Conservation (phyloP, 495 filamentous ascomycete species). For the Polyplosphaeria fusca region DNA sequence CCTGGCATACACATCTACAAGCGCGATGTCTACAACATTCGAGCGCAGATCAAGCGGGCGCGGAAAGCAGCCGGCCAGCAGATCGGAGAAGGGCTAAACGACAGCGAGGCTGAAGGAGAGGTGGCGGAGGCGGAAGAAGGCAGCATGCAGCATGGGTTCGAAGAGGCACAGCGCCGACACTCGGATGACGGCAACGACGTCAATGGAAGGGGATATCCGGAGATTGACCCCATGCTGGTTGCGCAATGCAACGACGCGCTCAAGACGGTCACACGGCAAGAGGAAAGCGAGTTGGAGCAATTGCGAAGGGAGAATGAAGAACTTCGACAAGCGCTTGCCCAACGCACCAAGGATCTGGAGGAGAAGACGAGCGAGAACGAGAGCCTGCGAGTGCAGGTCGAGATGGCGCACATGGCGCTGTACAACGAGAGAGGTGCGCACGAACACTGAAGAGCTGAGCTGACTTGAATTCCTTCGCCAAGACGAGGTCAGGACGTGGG, state of each 20-base stretch:
- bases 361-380: conserved; percentile 21
- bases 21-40: conserved; percentile 34
- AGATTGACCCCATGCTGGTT: conserved; percentile 29
- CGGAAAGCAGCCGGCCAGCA: conserved; percentile 26
- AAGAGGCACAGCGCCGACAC: background rate
- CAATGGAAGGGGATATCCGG: background rate
- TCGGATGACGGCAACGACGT: background rate
- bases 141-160: background rate
- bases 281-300: conserved; percentile 17
- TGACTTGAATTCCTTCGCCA: no score
- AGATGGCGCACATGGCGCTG: conserved; percentile 22
- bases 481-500: no score
- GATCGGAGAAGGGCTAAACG: conserved; percentile 25
- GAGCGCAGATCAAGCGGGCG: conserved; percentile 32
- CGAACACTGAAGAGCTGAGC: no score
- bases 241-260: conserved; percentile 28
- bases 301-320: conserved; percentile 20
- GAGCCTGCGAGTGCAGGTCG: conserved; percentile 19
- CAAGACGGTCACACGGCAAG: conserved; percentile 6
- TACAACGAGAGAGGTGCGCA: conserved; percentile 13
- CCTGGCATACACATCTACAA: conserved; percentile 34
- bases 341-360: conserved; percentile 15
- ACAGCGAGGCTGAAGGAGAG: conserved; percentile 9
- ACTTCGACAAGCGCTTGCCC: conserved; percentile 8
- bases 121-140: background rate